Evolutionary conservation across 2,329 filamentous ascomycete genomes (phyloP).

Genomic region (Fusarium sp.): DNA sequence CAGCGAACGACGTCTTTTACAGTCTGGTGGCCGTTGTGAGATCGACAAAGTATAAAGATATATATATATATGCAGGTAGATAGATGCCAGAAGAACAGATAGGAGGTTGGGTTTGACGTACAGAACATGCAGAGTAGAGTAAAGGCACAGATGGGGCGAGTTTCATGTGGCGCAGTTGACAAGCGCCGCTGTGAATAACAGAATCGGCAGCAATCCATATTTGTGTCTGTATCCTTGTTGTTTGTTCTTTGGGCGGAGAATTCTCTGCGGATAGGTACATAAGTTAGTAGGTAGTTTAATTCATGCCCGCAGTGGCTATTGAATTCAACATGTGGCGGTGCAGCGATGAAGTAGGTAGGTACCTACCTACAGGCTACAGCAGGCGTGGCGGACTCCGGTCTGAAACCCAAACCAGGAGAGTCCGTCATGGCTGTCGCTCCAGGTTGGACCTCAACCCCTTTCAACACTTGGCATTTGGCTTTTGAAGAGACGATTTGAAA

Average conservation of each 20-base stretch:
- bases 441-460: constrained; percentile 30
- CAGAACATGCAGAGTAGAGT: neutral
- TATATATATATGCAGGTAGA: neutral
- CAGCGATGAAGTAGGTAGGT: constrained; percentile 20
- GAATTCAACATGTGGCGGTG: constrained; percentile 28
- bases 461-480: constrained; percentile 19
- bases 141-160: constrained; percentile 9
- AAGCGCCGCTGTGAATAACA: constrained; percentile 6
- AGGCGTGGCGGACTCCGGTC: constrained; percentile 23
- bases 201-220: neutral
- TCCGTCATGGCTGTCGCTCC: constrained; percentile 24
- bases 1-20: constrained; percentile 10
- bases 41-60: constrained; percentile 7
- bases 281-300: too few species aligned
- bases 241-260: constrained; percentile 15
- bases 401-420: constrained; percentile 11
- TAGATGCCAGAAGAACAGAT: neutral
- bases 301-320: constrained; percentile 4
- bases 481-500: neutral
- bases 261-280: constrained; percentile 2
- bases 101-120: constrained; percentile 15
- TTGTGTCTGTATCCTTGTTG: neutral
- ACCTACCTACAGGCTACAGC: neutral
- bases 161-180: constrained; percentile 31
- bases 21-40: neutral